phyloP scores from a whole-genome alignment of 2,329 filamentous ascomycete species.

The Dothidotthia symphoricarpi region DNA sequence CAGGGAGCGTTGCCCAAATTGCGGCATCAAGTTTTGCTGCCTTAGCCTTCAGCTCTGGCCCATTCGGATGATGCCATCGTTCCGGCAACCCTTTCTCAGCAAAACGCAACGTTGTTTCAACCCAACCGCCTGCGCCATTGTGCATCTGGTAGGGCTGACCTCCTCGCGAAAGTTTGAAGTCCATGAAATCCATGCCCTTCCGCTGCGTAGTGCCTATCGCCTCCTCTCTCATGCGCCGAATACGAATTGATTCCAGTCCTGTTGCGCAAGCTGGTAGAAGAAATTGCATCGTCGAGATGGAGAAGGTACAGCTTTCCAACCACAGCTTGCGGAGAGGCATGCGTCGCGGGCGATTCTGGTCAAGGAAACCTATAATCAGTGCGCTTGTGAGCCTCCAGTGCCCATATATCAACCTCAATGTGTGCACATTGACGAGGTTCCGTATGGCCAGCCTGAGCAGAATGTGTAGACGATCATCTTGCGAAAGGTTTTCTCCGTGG shows the following conservation, averaged over 20 bases:
- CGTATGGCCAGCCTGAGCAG: slow-evolving; percentile 41
- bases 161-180: slow-evolving; percentile 32
- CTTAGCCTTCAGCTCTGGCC: slow-evolving; percentile 16
- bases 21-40: slow-evolving; percentile 23
- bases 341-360: slow-evolving; percentile 25
- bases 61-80: slow-evolving; percentile 2
- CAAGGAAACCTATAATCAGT: slow-evolving; percentile 44
- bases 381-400: slow-evolving; percentile 44
- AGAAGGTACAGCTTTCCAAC: slow-evolving; percentile 46
- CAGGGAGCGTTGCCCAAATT: slow-evolving; percentile 29
- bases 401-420: slow-evolving; percentile 46
- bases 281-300: slow-evolving; percentile 18
- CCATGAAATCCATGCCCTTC: slow-evolving; percentile 19
- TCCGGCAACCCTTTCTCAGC: slow-evolving; percentile 8
- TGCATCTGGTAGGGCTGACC: slow-evolving; percentile 28
- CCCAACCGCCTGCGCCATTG: slow-evolving; percentile 33
- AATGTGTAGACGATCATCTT: slow-evolving; percentile 41
- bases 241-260: slow-evolving; percentile 44
- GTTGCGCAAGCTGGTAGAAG: slow-evolving; percentile 21
- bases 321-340: slow-evolving; percentile 44
- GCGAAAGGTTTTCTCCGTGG: slow-evolving; percentile 41
- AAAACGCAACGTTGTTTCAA: slow-evolving; percentile 30
- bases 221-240: slow-evolving; percentile 43
- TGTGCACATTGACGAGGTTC: slow-evolving; percentile 47
- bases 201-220: slow-evolving; percentile 5